Conservation (phyloP, 2,329 filamentous ascomycete species). For the Phoma sp. region DNA sequence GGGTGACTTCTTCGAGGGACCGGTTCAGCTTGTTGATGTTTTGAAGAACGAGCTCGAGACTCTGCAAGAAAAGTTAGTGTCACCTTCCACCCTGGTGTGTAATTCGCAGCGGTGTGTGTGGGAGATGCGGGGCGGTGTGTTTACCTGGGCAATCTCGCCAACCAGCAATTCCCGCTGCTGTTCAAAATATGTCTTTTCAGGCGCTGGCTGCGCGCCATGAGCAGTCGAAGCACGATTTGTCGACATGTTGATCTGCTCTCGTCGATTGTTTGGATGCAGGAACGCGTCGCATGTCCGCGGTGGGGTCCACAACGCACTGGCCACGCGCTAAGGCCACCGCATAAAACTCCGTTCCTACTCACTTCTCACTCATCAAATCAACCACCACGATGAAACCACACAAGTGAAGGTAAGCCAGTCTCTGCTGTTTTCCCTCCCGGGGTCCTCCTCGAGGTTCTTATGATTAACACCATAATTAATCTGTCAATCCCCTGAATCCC, state of each 20-base stretch:
- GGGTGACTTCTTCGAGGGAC: constrained; percentile 87
- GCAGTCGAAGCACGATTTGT: constrained; percentile 29
- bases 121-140: constrained; percentile 6
- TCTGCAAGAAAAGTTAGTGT: constrained; percentile 48
- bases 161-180: constrained; percentile 75
- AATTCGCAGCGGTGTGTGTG: constrained; percentile 9
- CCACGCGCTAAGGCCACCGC: constrained; percentile 22
- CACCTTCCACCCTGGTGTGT: neutral
- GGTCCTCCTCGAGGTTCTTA: constrained; percentile 24
- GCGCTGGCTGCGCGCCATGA: constrained; percentile 24
- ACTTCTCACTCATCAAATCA: constrained; percentile 18
- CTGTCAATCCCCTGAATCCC: constrained; percentile 83
- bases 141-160: constrained; percentile 73
- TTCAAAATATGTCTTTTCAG: constrained; percentile 68
- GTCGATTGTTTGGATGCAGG: constrained; percentile 18
- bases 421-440: constrained; percentile 7
- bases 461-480: constrained; percentile 74
- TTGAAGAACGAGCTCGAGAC: constrained; percentile 86
- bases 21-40: constrained; percentile 97
- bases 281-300: constrained; percentile 12
- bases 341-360: constrained; percentile 26
- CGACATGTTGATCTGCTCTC: constrained; percentile 26
- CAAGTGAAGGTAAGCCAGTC: constrained; percentile 43
- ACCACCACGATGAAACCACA: constrained; percentile 43
- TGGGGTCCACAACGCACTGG: constrained; percentile 11